Evolutionary conservation across 1,284 basidiomycete genomes (phyloP), one percentile per base, ranked within the genome.

Genomic region (Heterobasidion parviporum): DNA sequence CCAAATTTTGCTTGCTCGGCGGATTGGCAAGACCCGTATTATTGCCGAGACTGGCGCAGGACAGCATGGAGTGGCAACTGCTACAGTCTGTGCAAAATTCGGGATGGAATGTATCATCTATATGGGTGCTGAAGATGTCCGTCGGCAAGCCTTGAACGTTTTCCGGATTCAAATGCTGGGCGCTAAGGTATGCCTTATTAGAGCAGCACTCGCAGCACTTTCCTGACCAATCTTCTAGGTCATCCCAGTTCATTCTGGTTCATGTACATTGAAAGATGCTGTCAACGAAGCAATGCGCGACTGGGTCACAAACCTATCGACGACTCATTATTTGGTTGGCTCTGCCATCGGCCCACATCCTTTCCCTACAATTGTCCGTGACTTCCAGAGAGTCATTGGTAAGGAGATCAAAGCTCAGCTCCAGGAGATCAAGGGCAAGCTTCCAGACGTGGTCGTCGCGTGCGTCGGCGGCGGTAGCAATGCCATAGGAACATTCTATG

Each of bases 41-140:
- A 98, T 99, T 62, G 95, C 96, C 52, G 97, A 99, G 77, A 99
- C 97, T 1, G 96, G 96, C 59, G 96, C 97, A 0, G 97, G 97
- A 34, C 96, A 99, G 70, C 97, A 99, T 71, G 97, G 97, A 70
- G 95, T 99, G 18, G 97, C 97, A 8, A 98, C 96, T 44, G 97
- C 97, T 0, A 99, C 96, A 2, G 97, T 94, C 8, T 99, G 97
- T 64, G 96, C 96, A 51, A 91, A 92, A 64, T 99, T 99, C 66
- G 95, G 93, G 14, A 68, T 99, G 76, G 89, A 98, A 70, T 99
- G 97, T 68, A 75, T 97, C 64, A 81, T 99, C 62, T 99, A 95
- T 75, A 99, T 99, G 96, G 97, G 97, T 55, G 85, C 92, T n/a
- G 96, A 98, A 72, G 97, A 99, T 71, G 95, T 98, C 20, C 82